Evolutionary conservation across 495 filamentous ascomycete genomes (phyloP).

Genomic region (Daldinia bambusicola): DNA sequence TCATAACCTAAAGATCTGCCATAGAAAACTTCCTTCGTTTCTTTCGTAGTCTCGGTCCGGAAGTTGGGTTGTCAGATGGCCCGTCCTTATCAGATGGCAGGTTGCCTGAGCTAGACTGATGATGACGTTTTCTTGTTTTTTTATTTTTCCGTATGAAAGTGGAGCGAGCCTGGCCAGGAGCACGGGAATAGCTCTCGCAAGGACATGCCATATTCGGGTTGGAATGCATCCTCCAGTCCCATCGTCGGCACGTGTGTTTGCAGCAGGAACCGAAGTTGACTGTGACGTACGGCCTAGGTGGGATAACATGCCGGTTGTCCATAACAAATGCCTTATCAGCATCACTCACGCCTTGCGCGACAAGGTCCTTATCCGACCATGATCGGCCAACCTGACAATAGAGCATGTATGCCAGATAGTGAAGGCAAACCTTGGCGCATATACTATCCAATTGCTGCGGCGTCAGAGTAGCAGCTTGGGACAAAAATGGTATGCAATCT

Average conservation of each 20-base stretch:
- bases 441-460: neutral
- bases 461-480: neutral
- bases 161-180: neutral
- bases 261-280: neutral
- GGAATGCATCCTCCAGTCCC: neutral
- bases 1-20: conserved; percentile 6
- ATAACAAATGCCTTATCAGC: conserved; percentile 54
- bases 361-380: conserved; percentile 17
- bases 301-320: neutral
- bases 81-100: neutral
- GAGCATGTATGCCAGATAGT: conserved; percentile 16
- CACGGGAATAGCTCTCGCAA: neutral
- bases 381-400: conserved; percentile 32
- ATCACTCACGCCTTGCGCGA: conserved; percentile 42
- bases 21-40: neutral
- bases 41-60: neutral
- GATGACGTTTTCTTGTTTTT: neutral
- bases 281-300: conserved; percentile 2
- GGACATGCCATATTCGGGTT: neutral
- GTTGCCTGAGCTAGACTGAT: neutral
- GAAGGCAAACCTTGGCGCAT: neutral
- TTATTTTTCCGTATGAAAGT: neutral
- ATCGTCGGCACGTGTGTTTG: too few species aligned
- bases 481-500: neutral
- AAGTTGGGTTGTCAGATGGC: neutral